Conservation (phyloP, 2,329 filamentous ascomycete species). For the Escovopsis sp. region DNA sequence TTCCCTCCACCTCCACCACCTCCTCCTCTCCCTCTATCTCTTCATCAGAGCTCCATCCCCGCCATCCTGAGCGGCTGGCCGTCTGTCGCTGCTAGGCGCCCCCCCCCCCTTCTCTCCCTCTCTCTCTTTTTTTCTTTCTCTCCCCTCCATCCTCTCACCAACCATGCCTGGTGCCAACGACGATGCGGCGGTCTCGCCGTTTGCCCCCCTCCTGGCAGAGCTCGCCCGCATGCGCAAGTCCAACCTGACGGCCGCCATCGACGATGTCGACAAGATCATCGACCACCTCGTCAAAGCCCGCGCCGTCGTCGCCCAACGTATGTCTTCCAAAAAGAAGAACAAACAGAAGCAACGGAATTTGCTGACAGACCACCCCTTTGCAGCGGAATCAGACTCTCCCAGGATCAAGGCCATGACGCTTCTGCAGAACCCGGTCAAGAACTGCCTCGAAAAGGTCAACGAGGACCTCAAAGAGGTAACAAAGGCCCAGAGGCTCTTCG, state of each 20-base stretch:
- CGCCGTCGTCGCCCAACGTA: constrained; percentile 57
- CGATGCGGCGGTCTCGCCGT: constrained; percentile 25
- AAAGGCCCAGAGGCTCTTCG: constrained; percentile 67
- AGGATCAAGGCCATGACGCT: constrained; percentile 63
- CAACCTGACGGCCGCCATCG: constrained; percentile 53
- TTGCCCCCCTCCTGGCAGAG: constrained; percentile 51
- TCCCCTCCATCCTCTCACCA: not conserved
- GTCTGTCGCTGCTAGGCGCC: no score
- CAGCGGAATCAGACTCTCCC: constrained; percentile 25
- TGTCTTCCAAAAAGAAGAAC: not conserved
- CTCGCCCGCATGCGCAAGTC: constrained; percentile 56
- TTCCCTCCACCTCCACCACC: no score
- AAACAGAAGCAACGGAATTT: no score
- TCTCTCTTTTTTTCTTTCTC: no score
- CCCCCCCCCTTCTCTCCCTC: no score
- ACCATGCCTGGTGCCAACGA: constrained; percentile 21
- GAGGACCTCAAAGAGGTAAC: constrained; percentile 72
- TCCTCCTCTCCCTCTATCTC: no score
- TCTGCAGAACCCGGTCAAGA: constrained; percentile 72
- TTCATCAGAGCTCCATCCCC: no score
- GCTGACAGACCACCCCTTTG: constrained; percentile 4
- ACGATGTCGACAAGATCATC: constrained; percentile 73
- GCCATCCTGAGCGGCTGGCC: no score
- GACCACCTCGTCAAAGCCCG: constrained; percentile 59
- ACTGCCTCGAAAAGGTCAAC: constrained; percentile 65